These are phyloP conservation scores for Polyporus tsugae DNA, from an alignment of 1,284 basidiomycete species.

Conservation along the genomic window DNA sequence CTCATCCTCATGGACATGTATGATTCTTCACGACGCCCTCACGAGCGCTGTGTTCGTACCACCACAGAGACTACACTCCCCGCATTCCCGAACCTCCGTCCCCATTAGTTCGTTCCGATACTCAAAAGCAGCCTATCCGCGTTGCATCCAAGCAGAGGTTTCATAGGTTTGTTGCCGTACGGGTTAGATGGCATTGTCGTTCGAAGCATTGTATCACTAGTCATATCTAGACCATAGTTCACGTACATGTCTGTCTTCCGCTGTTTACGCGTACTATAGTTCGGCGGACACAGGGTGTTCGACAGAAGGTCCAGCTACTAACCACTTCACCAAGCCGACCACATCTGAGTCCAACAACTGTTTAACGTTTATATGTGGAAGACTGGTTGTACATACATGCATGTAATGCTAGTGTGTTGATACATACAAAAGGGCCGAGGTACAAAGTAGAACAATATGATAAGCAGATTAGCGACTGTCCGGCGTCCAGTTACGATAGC, in stretches of 20 bases:
- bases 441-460: neutral
- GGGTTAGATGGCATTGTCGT: neutral
- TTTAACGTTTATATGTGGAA: neutral
- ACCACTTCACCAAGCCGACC: too few relatives aligned
- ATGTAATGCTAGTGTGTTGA: neutral
- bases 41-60: neutral
- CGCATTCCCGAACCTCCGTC: neutral
- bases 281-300: too few relatives aligned
- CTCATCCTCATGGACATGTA: neutral
- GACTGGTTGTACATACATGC: neutral
- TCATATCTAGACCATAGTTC: neutral
- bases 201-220: neutral
- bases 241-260: too few relatives aligned
- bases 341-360: neutral
- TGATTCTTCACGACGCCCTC: neutral
- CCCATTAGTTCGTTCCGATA: too few relatives aligned
- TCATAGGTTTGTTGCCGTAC: neutral
- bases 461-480: slow-evolving; percentile 1
- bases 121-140: neutral
- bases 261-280: too few relatives aligned
- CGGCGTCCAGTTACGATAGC: neutral
- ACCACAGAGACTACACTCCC: neutral
- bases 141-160: neutral
- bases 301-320: too few relatives aligned
- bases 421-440: neutral